These are phyloP conservation scores for Acorus calamus DNA, from an alignment of 106 monocot species.

Conservation along the genomic window DNA sequence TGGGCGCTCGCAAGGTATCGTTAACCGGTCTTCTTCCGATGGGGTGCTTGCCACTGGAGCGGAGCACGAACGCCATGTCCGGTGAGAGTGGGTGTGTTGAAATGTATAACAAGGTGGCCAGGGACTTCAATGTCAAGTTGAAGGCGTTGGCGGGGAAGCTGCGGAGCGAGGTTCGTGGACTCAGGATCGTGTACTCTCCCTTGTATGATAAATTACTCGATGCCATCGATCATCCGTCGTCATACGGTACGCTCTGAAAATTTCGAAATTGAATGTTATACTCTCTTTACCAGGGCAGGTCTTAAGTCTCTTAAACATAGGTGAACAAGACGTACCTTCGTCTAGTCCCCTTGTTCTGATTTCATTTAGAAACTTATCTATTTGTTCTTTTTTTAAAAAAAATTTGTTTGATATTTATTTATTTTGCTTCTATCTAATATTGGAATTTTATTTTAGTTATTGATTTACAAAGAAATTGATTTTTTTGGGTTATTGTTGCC, in stretches of 20 bases:
- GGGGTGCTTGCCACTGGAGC: slow-evolving; percentile 80
- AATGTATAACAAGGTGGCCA: slow-evolving; percentile 50
- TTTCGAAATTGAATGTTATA: too few species aligned
- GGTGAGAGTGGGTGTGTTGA: slow-evolving; percentile 29
- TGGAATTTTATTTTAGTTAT: too few species aligned
- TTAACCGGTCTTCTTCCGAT: slow-evolving; percentile 53
- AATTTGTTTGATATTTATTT: too few species aligned
- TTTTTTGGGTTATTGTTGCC: too few species aligned
- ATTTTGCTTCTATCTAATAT: too few species aligned
- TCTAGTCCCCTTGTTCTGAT: too few species aligned
- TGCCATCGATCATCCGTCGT: slow-evolving; percentile 30
- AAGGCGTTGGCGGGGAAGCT: slow-evolving; percentile 13
- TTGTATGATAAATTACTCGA: slow-evolving; percentile 20
- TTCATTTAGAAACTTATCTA: too few species aligned
- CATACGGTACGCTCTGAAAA: slow-evolving; percentile 16
- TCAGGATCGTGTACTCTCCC: slow-evolving; percentile 13
- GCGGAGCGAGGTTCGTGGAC: slow-evolving; percentile 19
- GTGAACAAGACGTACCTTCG: too few species aligned
- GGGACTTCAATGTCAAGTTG: slow-evolving; percentile 51
- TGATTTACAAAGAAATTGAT: too few species aligned
- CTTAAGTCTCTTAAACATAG: too few species aligned
- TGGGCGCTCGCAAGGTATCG: slow-evolving; percentile 62
- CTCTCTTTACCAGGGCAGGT: too few species aligned
- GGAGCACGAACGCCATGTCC: slow-evolving; percentile 27
- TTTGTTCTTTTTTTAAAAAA: too few species aligned